Conservation (phyloP, 257 asterid genomes). For the Solanum piurae region DNA sequence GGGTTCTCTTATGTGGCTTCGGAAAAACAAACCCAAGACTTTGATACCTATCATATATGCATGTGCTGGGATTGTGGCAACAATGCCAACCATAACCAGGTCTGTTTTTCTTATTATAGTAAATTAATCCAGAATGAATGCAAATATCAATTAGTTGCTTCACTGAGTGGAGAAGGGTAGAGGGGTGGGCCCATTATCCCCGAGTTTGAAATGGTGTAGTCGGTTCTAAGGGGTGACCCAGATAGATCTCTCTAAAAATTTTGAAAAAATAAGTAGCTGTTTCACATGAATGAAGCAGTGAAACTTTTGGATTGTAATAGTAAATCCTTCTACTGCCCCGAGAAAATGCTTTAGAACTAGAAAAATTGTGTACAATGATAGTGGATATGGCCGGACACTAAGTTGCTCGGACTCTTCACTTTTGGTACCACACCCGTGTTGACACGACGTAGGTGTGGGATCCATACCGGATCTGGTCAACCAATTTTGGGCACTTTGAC, state of each 20-base stretch:
- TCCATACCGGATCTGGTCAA: not conserved
- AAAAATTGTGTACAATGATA: not conserved
- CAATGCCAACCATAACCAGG: slow-evolving; percentile 96
- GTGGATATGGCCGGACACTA: not conserved
- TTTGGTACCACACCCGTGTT: not conserved
- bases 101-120: not conserved
- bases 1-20: slow-evolving; percentile 90
- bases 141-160: not conserved
- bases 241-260: not conserved
- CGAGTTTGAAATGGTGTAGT: not conserved
- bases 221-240: not conserved
- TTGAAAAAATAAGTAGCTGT: not conserved
- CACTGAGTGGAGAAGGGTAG: not conserved
- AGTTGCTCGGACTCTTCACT: not conserved
- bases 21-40: slow-evolving; percentile 91
- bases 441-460: not conserved
- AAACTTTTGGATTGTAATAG: not conserved
- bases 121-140: not conserved
- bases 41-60: slow-evolving; percentile 83
- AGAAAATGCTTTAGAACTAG: not conserved
- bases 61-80: slow-evolving; percentile 80
- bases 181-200: not conserved
- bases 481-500: not conserved
- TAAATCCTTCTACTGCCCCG: not conserved
- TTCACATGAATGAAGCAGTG: not conserved